Evolutionary conservation across 177 flowering plant genomes (phyloP).

Genomic region (Vitis hybrid): DNA sequence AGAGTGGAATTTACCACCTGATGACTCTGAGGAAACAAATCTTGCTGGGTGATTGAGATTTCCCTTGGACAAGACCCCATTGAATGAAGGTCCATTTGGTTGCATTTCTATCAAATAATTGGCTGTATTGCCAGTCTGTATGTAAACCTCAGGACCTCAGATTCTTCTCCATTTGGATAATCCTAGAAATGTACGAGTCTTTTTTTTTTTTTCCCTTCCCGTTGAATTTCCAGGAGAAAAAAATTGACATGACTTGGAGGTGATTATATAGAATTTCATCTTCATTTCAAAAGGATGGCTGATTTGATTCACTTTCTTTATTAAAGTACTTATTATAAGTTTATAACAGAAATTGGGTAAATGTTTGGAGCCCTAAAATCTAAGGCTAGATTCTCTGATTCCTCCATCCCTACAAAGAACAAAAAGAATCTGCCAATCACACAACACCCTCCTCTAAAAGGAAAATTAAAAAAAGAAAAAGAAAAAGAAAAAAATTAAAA

Average conservation of each 20-base stretch:
- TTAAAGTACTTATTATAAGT: constrained; percentile 1
- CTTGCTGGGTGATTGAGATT: not conserved
- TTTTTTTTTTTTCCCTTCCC: not conserved
- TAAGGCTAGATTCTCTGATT: constrained; percentile 79
- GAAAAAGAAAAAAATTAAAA: constrained; percentile 11
- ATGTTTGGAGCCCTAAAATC: constrained; percentile 48
- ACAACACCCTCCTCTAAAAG: constrained; percentile 30
- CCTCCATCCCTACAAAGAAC: constrained; percentile 58
- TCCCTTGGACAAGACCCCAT: constrained; percentile 5
- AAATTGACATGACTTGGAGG: not conserved
- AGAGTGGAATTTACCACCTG: not conserved
- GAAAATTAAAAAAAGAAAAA: not conserved
- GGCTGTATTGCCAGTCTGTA: constrained; percentile 3
- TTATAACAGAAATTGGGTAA: constrained; percentile 16
- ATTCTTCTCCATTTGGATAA: constrained; percentile 25
- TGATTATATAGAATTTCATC: constrained; percentile 4
- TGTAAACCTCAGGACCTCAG: constrained; percentile 13
- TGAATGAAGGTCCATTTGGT: not conserved
- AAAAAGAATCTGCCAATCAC: constrained; percentile 70
- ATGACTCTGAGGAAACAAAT: not conserved
- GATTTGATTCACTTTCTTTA: constrained; percentile 26
- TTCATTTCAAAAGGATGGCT: constrained; percentile 4
- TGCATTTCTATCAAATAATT: not conserved
- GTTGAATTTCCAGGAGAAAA: not conserved
- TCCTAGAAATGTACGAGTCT: constrained; percentile 4